phyloP scores from a whole-genome alignment of 805 yeast species.

The Candida corydali region DNA sequence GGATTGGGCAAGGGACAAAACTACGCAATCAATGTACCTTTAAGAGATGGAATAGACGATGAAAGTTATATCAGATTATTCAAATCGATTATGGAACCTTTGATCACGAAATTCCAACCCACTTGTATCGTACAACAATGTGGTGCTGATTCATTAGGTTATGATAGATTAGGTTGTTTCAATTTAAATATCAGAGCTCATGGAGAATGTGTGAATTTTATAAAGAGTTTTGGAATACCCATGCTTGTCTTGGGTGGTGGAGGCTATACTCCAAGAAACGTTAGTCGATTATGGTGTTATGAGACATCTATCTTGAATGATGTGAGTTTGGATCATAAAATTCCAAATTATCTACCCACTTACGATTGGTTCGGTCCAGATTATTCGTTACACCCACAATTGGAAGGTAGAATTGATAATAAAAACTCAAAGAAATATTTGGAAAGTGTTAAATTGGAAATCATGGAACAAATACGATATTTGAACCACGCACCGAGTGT shows the following conservation, averaged over 20 bases:
- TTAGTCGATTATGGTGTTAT: slow-evolving; percentile 90
- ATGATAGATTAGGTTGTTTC: slow-evolving; percentile 92
- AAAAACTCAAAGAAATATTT: slow-evolving; percentile 79
- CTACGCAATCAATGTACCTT: slow-evolving; percentile 85
- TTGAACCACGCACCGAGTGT: slow-evolving; percentile 93
- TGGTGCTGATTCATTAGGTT: slow-evolving; percentile 94
- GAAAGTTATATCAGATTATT: slow-evolving; percentile 71
- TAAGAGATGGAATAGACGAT: slow-evolving; percentile 94
- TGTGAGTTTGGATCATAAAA: slow-evolving; percentile 40
- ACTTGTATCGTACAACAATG: slow-evolving; percentile 93
- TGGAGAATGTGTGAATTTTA: slow-evolving; percentile 89
- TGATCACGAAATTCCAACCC: slow-evolving; percentile 88
- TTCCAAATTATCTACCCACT: slow-evolving; percentile 71
- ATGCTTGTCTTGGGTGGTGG: slow-evolving; percentile 95
- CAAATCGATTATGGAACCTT: slow-evolving; percentile 85
- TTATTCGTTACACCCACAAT: slow-evolving; percentile 75
- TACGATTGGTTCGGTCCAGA: slow-evolving; percentile 88
- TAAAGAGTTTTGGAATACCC: slow-evolving; percentile 86
- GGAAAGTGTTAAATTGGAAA: slow-evolving; percentile 70
- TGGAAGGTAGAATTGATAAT: slow-evolving; percentile 65
- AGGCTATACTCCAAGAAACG: slow-evolving; percentile 95
- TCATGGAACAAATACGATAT: slow-evolving; percentile 75
- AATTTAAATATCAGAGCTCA: slow-evolving; percentile 89
- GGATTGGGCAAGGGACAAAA: slow-evolving; percentile 89
- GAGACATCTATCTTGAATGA: slow-evolving; percentile 82